Percentiles rank a stretch among this genome's conserved stretches.
These are phyloP conservation scores for Cystofilobasidium capitatum DNA, from an alignment of 768 basidiomycete genomes.

Conservation along the genomic window DNA sequence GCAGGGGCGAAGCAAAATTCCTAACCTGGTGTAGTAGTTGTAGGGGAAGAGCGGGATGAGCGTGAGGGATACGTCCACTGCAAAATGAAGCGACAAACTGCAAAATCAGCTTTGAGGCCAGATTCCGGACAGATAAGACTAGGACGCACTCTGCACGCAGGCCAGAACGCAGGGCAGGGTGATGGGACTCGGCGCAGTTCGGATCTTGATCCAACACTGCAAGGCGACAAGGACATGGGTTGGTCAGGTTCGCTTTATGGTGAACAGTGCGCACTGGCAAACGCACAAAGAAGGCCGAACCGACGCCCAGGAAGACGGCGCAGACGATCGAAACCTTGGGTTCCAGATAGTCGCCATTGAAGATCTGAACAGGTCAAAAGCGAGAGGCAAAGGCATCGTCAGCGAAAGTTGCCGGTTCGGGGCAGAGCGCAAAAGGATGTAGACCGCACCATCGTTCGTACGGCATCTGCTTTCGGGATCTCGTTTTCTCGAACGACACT, in stretches of 20 bases:
- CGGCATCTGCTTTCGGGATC: conserved; percentile 7
- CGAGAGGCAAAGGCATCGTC: too few relatives aligned
- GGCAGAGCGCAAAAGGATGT: background rate
- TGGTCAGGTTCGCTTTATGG: background rate
- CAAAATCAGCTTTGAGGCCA: background rate
- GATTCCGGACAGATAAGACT: background rate
- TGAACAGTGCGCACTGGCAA: background rate
- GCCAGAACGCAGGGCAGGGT: conserved; percentile 22
- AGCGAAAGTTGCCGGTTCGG: background rate
- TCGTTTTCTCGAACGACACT: conserved; percentile 2
- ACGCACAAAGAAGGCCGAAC: conserved; percentile 18
- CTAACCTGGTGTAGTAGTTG: conserved; percentile 15
- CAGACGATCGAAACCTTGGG: conserved; percentile 24
- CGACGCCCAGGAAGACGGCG: conserved; percentile 22
- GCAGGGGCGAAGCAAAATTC: background rate
- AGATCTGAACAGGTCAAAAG: conserved; percentile 3
- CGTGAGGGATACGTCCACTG: conserved; percentile 24
- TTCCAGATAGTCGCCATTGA: conserved; percentile 20
- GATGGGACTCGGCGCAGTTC: conserved; percentile 20
- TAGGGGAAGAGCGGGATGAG: conserved; percentile 25
- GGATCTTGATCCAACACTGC: conserved; percentile 24
- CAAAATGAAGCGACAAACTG: background rate
- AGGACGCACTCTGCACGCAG: background rate
- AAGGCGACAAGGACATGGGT: background rate
- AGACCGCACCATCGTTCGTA: background rate